Evolutionary conservation across 108 stramenopile species (phyloP).

Genomic region (Pelagomonas calceolata): DNA sequence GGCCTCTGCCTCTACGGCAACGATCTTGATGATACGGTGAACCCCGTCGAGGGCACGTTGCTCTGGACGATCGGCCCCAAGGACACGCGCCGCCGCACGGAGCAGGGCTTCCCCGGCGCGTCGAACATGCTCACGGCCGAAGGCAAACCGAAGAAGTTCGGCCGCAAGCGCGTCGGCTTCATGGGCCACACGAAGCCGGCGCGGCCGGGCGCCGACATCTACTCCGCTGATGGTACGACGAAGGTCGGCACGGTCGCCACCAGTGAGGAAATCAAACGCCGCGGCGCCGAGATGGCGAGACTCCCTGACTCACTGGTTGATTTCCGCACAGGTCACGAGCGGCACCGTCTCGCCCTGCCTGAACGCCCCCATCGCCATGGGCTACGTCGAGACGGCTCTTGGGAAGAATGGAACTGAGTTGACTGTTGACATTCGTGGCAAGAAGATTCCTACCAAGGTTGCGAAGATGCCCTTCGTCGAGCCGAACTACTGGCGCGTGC

Average conservation of each 20-base stretch:
- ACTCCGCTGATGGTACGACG: constrained; percentile 59
- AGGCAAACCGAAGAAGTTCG: constrained; percentile 73
- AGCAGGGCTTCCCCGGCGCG: constrained; percentile 89
- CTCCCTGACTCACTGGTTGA: too few species aligned
- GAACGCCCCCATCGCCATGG: constrained; percentile 95
- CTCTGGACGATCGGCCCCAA: constrained; percentile 90
- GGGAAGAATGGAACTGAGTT: constrained; percentile 75
- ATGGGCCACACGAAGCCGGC: constrained; percentile 94
- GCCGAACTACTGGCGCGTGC: constrained; percentile 72
- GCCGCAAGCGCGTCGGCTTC: constrained; percentile 84
- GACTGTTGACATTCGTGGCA: constrained; percentile 72
- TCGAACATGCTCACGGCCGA: constrained; percentile 74
- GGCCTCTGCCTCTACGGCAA: constrained; percentile 97
- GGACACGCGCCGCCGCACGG: constrained; percentile 68
- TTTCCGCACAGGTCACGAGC: too few species aligned
- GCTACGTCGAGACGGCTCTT: constrained; percentile 71
- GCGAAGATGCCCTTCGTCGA: constrained; percentile 96
- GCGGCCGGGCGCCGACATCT: constrained; percentile 80
- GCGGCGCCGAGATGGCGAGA: neutral
- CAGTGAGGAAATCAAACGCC: too few species aligned
- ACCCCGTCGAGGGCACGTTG: constrained; percentile 78
- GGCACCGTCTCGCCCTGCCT: constrained; percentile 86
- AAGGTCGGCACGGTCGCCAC: too few species aligned
- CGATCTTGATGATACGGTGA: constrained; percentile 85
- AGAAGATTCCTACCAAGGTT: constrained; percentile 72